Percentiles rank a stretch among this genome's conserved stretches.
Conservation (phyloP, 1,284 basidiomycete species). For the Singerocomus inundabilis region DNA sequence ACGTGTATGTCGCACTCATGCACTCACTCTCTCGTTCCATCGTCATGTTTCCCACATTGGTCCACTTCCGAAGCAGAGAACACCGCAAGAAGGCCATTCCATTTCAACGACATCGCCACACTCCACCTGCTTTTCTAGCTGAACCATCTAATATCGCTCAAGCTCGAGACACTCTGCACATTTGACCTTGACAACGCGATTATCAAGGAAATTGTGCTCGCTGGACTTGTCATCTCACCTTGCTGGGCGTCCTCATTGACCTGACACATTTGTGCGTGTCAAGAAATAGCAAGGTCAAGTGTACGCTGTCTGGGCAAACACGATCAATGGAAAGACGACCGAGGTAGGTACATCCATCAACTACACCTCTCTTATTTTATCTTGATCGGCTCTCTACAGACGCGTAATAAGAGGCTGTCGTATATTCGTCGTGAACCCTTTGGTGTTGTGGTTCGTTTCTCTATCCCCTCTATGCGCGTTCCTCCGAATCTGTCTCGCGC, state of each 20-base stretch:
- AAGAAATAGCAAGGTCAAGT: no score
- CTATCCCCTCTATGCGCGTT: background rate
- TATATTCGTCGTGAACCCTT: conserved; percentile 15
- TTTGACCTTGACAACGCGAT: conserved; percentile 24
- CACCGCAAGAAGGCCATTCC: conserved; percentile 22
- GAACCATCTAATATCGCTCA: conserved; percentile 20
- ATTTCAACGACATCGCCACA: conserved; percentile 25
- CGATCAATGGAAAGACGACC: conserved; percentile 56
- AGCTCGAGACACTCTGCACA: conserved; percentile 30
- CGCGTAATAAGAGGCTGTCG: conserved; percentile 4
- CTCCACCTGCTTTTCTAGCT: conserved; percentile 28
- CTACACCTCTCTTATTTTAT: background rate
- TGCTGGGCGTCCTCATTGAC: no score
- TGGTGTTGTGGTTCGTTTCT: conserved; percentile 13
- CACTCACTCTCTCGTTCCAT: conserved; percentile 18
- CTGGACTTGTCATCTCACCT: no score
- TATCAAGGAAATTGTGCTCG: no score
- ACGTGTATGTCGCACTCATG: conserved; percentile 22
- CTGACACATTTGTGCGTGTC: no score
- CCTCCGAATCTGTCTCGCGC: background rate
- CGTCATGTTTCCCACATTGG: conserved; percentile 22
- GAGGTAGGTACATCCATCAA: conserved; percentile 21
- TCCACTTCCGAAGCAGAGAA: conserved; percentile 31
- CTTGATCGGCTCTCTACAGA: background rate
- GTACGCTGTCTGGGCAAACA: conserved; percentile 45